Base-by-base conservation (phyloP, 768 basidiomycete genomes). In the Tulasnella sp. region DNA sequence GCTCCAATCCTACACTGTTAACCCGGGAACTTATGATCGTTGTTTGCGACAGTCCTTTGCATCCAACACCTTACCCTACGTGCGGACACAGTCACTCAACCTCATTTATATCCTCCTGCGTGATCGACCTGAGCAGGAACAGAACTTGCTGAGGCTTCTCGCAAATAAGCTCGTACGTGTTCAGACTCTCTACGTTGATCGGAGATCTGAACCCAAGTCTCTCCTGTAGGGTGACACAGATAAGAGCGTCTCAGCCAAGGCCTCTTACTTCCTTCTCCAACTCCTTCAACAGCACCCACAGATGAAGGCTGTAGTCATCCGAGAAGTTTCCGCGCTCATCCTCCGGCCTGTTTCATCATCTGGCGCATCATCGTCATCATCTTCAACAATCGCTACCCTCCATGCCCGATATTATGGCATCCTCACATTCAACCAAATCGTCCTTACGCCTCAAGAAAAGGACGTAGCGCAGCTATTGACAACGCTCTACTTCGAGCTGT, bases 111-210 rank as follows among this genome's bases (percentile, higher is more conserved):
- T 81, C 27, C 80, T 98, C 3, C 80, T 99, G 10, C 79, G 81
- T 30, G 86, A 85, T 60, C 92, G 92, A 65, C 92, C 94, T 0
- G 96, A 99, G 69, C 96, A 99, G 69, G 96, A 98, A 68, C 92
- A 97, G 67, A 99, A 99, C 73, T 73, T 98, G 29, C 80, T 98
- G 4, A 81, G 86, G 27, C 74, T 98, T 4, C 82, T 97, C 7
- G 91, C 92, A 31, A 94, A 98, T 75, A 98, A 98, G 70, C 80
- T 99, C 21, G 91, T 86, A 63, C 51, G 84, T 71, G 29, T 41
- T 19, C n/a, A 30, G 27, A 11, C 4, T 15, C 41, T 5, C 8
- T 42, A 7, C 48, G 5, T 11, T 24, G 29, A 44, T 22, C 12
- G 21, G 24, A 25, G 10, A 17, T 54, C 10, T 45, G 4, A 24